Evolutionary conservation across 176 grass and related monocot genomes (phyloP), one percentile per base, ranked within the genome.

Genomic region (Sorghum bicolor): DNA sequence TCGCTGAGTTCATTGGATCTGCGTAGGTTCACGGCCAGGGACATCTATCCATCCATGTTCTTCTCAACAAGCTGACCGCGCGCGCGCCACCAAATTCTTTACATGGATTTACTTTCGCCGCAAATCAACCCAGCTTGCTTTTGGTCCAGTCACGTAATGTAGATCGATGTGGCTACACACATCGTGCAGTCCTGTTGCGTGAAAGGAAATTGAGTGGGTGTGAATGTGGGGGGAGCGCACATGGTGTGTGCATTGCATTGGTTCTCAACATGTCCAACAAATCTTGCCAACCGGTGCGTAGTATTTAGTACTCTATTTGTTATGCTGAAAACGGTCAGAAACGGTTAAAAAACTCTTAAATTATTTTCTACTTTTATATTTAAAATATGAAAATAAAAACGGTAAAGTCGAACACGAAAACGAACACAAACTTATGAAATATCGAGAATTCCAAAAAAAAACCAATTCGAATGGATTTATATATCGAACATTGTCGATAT

Each of bases 1-100:
- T 61, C 1, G 64, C 15, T 10, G 48, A 57, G 22, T 89, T 85
- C 78, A 34, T 5, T 81, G 87, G 64, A 85, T 41, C 24, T 9
- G n/a, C 0, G 16, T n/a, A 22, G 58, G 34, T 45, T 74, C 44
- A 37, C 24, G 25, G 20, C 37, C 34, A 7, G 5, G 13, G 19
- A 63, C 70, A 20, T 65, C 22, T 29, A 53, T 8, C 9, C 11
- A 50, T 17, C 5, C 5, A 26, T 73, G 29, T 28, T 45, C 26
- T 17, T 37, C 28, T 53, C 26, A 70, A 10, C 40, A 77, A 12
- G n/a, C n/a, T n/a, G 65, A 83, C 38, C 72, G 53, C 72, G 26
- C 41, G 32, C 73, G 52, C 55, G 52, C 64, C 45, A 28, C 53
- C 20, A 50, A 30, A 17, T 45, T n/a, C 39, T 44, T 45, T 5